Percentiles rank a stretch among this genome's conserved stretches.
These are phyloP conservation scores for Conoideocrella luteorostrata DNA, from an alignment of 2,329 filamentous ascomycete species.

Conservation along the genomic window DNA sequence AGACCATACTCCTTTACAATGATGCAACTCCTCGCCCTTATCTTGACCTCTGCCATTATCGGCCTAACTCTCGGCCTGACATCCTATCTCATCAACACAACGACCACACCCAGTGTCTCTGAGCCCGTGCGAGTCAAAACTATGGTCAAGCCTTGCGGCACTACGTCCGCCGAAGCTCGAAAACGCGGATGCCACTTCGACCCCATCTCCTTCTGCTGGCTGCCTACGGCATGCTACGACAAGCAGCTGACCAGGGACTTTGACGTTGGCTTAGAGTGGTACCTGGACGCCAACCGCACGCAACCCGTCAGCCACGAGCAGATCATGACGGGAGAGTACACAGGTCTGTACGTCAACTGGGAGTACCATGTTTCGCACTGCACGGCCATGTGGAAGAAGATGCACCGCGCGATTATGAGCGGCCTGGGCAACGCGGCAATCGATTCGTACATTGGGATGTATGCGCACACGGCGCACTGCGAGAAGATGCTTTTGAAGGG, in stretches of 20 bases:
- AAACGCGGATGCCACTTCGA: constrained; percentile 7
- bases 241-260: constrained; percentile 4
- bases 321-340: constrained; percentile 7
- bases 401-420: constrained; percentile 8
- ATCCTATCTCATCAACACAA: background rate
- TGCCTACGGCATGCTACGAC: constrained; percentile 8
- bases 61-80: background rate
- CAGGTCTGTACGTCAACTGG: constrained; percentile 9
- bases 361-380: constrained; percentile 9
- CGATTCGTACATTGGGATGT: constrained; percentile 4
- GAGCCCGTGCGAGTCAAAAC: background rate
- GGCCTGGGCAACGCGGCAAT: background rate
- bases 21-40: background rate
- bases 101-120: background rate
- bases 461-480: background rate
- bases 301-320: constrained; percentile 1
- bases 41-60: background rate
- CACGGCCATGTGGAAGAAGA: constrained; percentile 10
- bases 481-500: background rate
- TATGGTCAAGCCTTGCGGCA: constrained; percentile 3
- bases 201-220: constrained; percentile 9
- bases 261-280: constrained; percentile 3
- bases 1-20: background rate
- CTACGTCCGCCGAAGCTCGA: constrained; percentile 1
- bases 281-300: constrained; percentile 4